Conservation (phyloP, 257 asterid species). For the Solanum infundibuliforme region DNA sequence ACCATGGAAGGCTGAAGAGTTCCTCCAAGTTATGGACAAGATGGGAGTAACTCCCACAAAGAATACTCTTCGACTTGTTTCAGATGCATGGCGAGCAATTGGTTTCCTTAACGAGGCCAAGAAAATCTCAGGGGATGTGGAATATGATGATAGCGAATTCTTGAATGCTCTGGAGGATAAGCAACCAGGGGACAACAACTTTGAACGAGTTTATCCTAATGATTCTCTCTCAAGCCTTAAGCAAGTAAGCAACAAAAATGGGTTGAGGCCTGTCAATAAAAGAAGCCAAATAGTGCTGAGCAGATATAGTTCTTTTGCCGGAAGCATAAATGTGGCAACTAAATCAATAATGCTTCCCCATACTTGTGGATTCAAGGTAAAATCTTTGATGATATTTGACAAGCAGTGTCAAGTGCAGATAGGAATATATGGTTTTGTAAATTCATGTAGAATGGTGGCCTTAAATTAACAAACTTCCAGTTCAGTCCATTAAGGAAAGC, state of each 20-base stretch:
- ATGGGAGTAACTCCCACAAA: constrained; percentile 41
- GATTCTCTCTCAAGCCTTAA: constrained; percentile 17
- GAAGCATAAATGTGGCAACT: constrained; percentile 15
- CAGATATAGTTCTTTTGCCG: constrained; percentile 23
- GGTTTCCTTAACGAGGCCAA: constrained; percentile 57
- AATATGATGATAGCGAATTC: constrained; percentile 2
- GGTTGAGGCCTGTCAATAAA: constrained; percentile 8
- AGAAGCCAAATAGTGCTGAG: constrained; percentile 28
- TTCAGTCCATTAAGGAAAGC: not conserved
- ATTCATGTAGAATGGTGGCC: constrained; percentile 33
- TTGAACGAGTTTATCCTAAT: constrained; percentile 12
- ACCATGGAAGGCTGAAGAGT: constrained; percentile 84
- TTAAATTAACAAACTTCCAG: constrained; percentile 4
- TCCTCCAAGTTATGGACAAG: constrained; percentile 51
- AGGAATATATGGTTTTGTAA: constrained; percentile 18
- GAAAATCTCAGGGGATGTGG: constrained; percentile 27
- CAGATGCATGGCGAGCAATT: constrained; percentile 84
- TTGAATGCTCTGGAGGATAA: not conserved
- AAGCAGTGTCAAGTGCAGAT: constrained; percentile 22
- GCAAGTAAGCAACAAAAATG: constrained; percentile 17
- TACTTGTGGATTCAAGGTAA: constrained; percentile 19
- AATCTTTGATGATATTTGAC: constrained; percentile 3
- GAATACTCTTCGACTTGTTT: constrained; percentile 64
- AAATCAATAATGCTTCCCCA: constrained; percentile 24
- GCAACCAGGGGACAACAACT: constrained; percentile 4